Base-by-base conservation (phyloP, 2,329 filamentous ascomycete genomes). In the Scorias spongiosa region DNA sequence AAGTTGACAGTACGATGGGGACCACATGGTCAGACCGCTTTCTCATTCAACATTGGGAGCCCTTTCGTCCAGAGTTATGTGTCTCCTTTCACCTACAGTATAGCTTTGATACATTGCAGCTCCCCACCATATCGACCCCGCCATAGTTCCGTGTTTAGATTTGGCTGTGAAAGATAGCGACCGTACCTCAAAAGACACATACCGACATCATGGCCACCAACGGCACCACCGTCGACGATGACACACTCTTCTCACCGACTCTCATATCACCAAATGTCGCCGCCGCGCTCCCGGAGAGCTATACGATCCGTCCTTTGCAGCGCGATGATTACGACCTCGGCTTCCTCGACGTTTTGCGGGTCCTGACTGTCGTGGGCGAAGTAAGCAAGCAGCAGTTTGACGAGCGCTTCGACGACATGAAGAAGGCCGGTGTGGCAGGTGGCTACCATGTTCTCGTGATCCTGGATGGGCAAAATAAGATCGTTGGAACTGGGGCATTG, bases 361-460 rank as follows among this genome's bases (percentile, higher is more conserved):
- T 95, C 32, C 71, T 98, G 56, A 96, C 91, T 2, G 91, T 84
- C 7, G 89, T 96, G 18, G 91, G 91, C 50, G 86, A 95, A 48
- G 81, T 95, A 53, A 74, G 71, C 40, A 74, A 83, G 60, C 74
- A 77, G 47, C 72, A 77, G 48, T 96, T 89, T 70, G 73, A 78
- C 54, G 71, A 81, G 59, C 80, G 86, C 46, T 96, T 84, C 65
- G 77, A 87, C 51, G 88, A 81, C 75, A 88, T 95, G 70, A 69
- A 72, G 39, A 50, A 47, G 12, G 46, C 44, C 10, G 51, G 50
- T 18, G 40, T 41, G 9, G 78, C 78, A 48, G 81, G 81, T 49
- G 78, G 79, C 48, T 95, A 96, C 70, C 94, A 84, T 63, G 72
- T 94, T 46, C 70, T 96, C 29, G 84, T 89, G 48, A 81, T 96